These are phyloP conservation scores for Lotus japonicus DNA, from an alignment of 306 rosid genomes.

Conservation along the genomic window DNA sequence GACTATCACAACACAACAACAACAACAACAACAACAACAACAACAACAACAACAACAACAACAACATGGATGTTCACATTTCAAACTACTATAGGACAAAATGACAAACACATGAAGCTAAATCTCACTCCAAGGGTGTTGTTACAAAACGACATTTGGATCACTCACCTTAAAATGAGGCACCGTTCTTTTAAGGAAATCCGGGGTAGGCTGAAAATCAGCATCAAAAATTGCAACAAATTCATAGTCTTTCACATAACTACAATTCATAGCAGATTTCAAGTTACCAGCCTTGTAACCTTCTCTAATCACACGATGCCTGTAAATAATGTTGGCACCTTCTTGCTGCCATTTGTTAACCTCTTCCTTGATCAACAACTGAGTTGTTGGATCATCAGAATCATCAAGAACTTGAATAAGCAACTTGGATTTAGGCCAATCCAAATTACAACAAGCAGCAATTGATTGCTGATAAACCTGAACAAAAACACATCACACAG, in stretches of 20 bases:
- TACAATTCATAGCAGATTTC: conserved; percentile 93
- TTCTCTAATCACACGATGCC: conserved; percentile 74
- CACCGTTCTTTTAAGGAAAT: conserved; percentile 73
- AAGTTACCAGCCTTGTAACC: conserved; percentile 94
- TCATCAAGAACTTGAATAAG: conserved; percentile 82
- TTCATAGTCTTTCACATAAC: conserved; percentile 78
- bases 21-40: neutral
- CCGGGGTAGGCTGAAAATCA: conserved; percentile 81
- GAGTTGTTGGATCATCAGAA: conserved; percentile 81
- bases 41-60: neutral
- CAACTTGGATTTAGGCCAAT: conserved; percentile 75
- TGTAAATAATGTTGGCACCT: conserved; percentile 63
- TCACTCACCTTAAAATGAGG: conserved; percentile 77
- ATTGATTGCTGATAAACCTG: conserved; percentile 93
- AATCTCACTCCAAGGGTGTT: neutral
- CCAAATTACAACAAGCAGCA: conserved; percentile 75
- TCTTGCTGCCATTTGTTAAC: conserved; percentile 77
- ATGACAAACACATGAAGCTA: neutral
- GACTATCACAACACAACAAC: neutral
- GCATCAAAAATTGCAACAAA: conserved; percentile 86
- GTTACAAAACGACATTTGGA: neutral
- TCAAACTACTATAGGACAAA: neutral
- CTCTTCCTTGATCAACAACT: conserved; percentile 57
- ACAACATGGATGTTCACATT: neutral
- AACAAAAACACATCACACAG: neutral